Evolutionary conservation across 306 rosid species (phyloP).

Genomic region (Lathyrus sativus): DNA sequence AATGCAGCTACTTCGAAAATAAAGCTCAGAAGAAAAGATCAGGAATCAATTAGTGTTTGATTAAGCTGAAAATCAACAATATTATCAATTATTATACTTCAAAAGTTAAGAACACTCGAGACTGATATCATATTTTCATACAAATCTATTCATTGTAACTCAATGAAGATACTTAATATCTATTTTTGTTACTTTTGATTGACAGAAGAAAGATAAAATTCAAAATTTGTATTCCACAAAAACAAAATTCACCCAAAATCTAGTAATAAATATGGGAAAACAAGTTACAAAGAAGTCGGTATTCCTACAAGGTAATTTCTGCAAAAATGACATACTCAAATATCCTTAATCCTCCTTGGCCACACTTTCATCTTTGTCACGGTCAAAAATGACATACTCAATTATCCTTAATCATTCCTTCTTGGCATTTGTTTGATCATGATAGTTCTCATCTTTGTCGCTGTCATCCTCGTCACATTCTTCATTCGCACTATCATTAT

Average conservation of each 20-base stretch:
- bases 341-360: neutral
- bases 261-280: conserved; percentile 14
- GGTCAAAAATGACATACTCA: conserved; percentile 9
- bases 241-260: conserved; percentile 18
- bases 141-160: neutral
- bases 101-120: neutral
- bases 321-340: conserved; percentile 17
- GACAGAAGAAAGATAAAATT: conserved; percentile 22
- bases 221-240: conserved; percentile 36
- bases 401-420: conserved; percentile 30
- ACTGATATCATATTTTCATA: conserved; percentile 7
- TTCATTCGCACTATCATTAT: conserved; percentile 18
- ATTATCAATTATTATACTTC: neutral
- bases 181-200: neutral
- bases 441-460: conserved; percentile 21
- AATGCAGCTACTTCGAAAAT: neutral
- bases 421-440: conserved; percentile 19
- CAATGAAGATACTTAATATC: neutral
- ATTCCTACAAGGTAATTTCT: conserved; percentile 19
- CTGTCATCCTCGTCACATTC: conserved; percentile 20
- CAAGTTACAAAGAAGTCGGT: conserved; percentile 8
- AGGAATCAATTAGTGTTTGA: conserved; percentile 17
- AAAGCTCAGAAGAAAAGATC: neutral
- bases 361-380: no score
- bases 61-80: neutral